These are phyloP conservation scores for Colletotrichum sp. DNA, from an alignment of 2,329 filamentous ascomycete species.

Conservation along the genomic window DNA sequence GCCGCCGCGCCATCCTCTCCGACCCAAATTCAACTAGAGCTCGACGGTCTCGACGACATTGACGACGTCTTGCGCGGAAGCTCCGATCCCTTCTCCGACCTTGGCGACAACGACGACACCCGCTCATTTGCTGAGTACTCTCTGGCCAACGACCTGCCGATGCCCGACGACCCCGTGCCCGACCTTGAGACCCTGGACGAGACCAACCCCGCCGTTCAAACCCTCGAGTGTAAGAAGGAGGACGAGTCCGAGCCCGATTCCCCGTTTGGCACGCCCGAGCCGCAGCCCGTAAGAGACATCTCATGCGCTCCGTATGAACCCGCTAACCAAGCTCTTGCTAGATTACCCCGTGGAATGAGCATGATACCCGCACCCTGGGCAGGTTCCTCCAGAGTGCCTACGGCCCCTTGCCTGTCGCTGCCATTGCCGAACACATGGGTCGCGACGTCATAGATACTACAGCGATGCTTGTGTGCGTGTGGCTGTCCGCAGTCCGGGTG, in stretches of 20 bases:
- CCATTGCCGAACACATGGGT: not conserved
- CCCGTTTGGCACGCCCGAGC: not conserved
- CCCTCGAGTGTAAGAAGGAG: not conserved
- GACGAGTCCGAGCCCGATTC: not conserved
- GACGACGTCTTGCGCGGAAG: not conserved
- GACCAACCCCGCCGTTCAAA: not conserved
- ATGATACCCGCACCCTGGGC: not conserved
- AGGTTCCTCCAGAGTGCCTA: not conserved
- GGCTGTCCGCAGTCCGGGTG: not conserved
- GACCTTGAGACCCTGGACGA: not conserved
- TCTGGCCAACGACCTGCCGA: not conserved
- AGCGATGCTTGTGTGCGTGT: not conserved
- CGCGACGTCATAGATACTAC: not conserved
- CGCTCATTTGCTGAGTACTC: not conserved
- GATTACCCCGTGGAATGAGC: not conserved
- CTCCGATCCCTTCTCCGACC: no score
- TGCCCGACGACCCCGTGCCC: not conserved
- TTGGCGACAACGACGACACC: not conserved
- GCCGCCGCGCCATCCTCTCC: not conserved
- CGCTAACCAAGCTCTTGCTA: not conserved
- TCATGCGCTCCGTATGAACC: not conserved
- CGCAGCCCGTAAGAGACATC: not conserved
- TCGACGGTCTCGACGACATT: not conserved
- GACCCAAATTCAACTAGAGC: not conserved
- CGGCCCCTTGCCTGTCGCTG: not conserved